phyloP scores from a whole-genome alignment of 805 yeast species.

The Pichia deserticola region DNA sequence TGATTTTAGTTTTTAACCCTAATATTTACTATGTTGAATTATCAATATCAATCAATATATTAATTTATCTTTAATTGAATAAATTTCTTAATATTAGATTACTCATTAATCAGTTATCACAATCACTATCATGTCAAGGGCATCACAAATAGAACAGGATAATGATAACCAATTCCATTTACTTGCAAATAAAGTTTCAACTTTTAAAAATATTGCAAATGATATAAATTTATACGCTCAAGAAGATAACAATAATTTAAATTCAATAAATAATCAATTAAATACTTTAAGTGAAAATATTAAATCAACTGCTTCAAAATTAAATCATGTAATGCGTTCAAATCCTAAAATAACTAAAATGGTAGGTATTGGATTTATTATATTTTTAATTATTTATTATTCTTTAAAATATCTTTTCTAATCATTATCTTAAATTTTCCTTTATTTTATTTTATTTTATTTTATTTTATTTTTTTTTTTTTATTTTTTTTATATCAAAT shows the following conservation, averaged over 20 bases:
- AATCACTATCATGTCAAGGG: slow-evolving; percentile 20
- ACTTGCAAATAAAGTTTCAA: slow-evolving; percentile 57
- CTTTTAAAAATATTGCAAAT: slow-evolving; percentile 56
- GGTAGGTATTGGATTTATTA: slow-evolving; percentile 47
- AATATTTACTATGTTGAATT: no score
- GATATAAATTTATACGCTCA: slow-evolving; percentile 62
- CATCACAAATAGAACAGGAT: slow-evolving; percentile 31
- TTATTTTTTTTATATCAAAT: no score
- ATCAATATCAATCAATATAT: no score
- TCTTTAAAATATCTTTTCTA: slow-evolving; percentile 38
- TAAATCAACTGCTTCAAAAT: slow-evolving; percentile 42
- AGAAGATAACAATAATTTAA: slow-evolving; percentile 39
- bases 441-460: no score
- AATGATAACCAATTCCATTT: slow-evolving; percentile 58
- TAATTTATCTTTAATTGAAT: no score
- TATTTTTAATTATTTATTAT: slow-evolving; percentile 51
- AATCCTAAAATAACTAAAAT: slow-evolving; percentile 56
- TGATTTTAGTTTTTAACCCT: no score
- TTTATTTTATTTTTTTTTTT: no score
- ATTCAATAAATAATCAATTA: slow-evolving; percentile 43
- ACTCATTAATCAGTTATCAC: no score
- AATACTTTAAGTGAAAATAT: slow-evolving; percentile 40
- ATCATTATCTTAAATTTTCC: not conserved
- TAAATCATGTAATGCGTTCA: slow-evolving; percentile 47
- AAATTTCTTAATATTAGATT: no score